A percentile compares a stretch with the other conserved stretches of the same genome.
Conservation (phyloP, 1,139 yeast genomes). For the Magnusiomyces suaveolens region DNA sequence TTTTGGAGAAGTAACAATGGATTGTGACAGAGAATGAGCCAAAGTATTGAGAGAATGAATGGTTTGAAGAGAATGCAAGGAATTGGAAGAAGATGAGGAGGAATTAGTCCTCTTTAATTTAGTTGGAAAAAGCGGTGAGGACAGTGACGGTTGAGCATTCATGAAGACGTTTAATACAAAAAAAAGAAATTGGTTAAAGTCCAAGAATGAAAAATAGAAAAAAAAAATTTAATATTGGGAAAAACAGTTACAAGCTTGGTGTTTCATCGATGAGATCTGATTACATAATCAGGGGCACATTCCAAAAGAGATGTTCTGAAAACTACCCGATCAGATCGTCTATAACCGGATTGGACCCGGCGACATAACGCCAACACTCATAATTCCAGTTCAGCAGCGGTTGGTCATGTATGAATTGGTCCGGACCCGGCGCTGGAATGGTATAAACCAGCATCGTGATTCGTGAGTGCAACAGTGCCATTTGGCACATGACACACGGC, state of each 20-base stretch:
- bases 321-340: neutral
- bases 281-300: neutral
- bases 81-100: neutral
- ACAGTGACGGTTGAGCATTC: neutral
- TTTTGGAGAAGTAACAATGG: conserved; percentile 18
- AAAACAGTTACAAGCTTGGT: neutral
- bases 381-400: conserved; percentile 69
- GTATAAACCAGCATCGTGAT: conserved; percentile 51
- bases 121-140: neutral
- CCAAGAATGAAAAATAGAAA: neutral
- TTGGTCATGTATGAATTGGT: conserved; percentile 48
- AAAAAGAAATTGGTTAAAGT: neutral
- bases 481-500: conserved; percentile 93
- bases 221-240: neutral
- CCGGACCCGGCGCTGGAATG: neutral
- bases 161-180: neutral
- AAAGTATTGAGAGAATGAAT: neutral
- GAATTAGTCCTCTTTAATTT: neutral
- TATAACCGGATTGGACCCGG: neutral
- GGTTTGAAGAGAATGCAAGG: neutral
- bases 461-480: conserved; percentile 93
- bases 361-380: conserved; percentile 62
- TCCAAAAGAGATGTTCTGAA: neutral
- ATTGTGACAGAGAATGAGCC: neutral
- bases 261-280: neutral